Conservation (phyloP, 2,329 filamentous ascomycete genomes). For the Fusarium oxysporum region DNA sequence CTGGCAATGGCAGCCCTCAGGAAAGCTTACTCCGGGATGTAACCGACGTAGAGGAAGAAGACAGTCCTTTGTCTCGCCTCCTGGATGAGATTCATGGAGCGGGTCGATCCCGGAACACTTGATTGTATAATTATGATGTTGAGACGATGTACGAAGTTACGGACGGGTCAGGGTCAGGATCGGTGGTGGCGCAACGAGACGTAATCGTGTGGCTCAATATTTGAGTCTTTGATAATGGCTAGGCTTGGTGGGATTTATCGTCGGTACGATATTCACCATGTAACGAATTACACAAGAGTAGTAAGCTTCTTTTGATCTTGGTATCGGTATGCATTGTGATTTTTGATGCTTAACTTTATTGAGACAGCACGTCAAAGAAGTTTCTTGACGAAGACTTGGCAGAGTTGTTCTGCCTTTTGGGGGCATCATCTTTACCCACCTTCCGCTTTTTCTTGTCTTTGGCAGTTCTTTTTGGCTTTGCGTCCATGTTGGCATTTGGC, state of each 20-base stretch:
- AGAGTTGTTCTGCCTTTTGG: background rate
- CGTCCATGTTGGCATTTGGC: background rate
- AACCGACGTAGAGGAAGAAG: constrained; percentile 47
- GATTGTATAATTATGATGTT: constrained; percentile 23
- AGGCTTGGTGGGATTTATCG: background rate
- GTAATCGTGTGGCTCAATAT: background rate
- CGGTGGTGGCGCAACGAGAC: constrained; percentile 18
- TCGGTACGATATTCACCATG: background rate
- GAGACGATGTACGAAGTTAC: constrained; percentile 19
- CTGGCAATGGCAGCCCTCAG: constrained; percentile 55
- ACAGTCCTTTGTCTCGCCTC: constrained; percentile 42
- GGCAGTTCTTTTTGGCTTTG: background rate
- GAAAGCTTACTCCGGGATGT: constrained; percentile 68
- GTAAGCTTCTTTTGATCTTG: background rate
- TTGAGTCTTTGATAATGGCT: background rate
- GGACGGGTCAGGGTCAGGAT: background rate
- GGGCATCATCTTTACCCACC: constrained; percentile 3
- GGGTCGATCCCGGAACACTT: constrained; percentile 7
- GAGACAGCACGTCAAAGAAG: constrained; percentile 42
- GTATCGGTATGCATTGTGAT: background rate
- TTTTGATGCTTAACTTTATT: constrained; percentile 14
- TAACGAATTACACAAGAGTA: background rate
- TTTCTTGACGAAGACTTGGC: constrained; percentile 31
- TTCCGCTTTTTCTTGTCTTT: constrained; percentile 30
- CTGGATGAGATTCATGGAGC: constrained; percentile 53